Base-by-base conservation (phyloP, 345 rosid species). In the Eucalyptus cladocalyx region DNA sequence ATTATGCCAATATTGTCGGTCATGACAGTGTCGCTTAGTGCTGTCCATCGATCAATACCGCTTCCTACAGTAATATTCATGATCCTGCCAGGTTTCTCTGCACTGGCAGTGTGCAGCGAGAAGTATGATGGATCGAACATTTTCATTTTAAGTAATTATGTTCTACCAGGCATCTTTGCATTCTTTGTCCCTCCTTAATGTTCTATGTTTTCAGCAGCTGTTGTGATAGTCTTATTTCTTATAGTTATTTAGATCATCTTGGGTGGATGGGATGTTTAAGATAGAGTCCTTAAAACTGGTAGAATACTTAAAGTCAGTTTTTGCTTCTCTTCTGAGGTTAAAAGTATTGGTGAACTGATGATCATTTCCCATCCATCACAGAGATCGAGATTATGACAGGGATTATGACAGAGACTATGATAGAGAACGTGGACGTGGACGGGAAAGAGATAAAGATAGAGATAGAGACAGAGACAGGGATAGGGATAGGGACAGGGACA, bases 11-110 rank as follows among this genome's bases (percentile, higher is more conserved):
- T 76, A 26, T 89, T 90, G 81, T 91, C 87, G 91, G 72, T 90
- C 91, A 48, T 93, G 95, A 97, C 98, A 95, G 97, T 21, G 85
- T 76, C 47, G 1, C 67, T 42, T 23, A 37, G 60, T 89, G 48
- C 96, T 94, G 91, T 91, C 89, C 93, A 89, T 90, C 91, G 92
- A 80, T 34, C 87, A 24, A 88, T 91, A 87, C 93, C 92, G 97
- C 99, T 96, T 97, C 99, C 98, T 72, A 97, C 50, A 97, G 91
- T 83, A 86, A 96, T 80, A 34, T 43, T 76, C 10, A 16, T 92
- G 98, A 95, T 97, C 97, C 97, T 93, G 91, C 94, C 99, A 97
- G 99, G 99, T 97, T 94, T 97, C 94, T 95, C 99, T 97, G 98
- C 89, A 97, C 96, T 96, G 99, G 88, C 98, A 97, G 97, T 95